Evolutionary conservation across 495 filamentous ascomycete species (phyloP), one percentile per base, ranked within the genome.

Genomic region (Penicillium macrosclerotiorum): DNA sequence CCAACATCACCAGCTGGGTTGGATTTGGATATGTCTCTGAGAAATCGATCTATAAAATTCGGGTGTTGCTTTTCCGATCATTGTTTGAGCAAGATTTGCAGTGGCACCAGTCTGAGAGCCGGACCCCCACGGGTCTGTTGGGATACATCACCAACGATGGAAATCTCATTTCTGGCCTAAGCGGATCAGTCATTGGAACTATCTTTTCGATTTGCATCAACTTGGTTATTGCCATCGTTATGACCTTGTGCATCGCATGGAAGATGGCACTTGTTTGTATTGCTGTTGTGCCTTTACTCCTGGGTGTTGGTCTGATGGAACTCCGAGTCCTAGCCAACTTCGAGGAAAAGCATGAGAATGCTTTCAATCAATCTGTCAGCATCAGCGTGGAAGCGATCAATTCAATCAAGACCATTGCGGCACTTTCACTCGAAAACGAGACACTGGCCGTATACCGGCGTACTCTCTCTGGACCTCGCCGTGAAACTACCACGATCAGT

Each of bases 261-360:
- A 58, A 56, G 33, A 71, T 67, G 19, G 65, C 63, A 11, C 46
- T 67, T 13, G 54, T 68, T 37, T 62, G 65, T 54, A 47, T 73
- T n/a, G 41, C 64, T 41, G 26, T 63, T 57, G 50, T 75, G 32
- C 65, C 73, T 33, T 48, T 71, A 19, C 56, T 71, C 1, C 59
- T 79, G 0, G 57, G 57, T 4, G 63, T 63, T 22, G 62, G 70
- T 1, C 64, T 79, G 35, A 71, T 84, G 72, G 63, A 75, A 32
- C 63, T 81, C 23, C 58, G 58, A 23, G 61, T 76, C 1, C 62
- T 76, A 27, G 65, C 69, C 8, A 68, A 74, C 23, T 80, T 82
- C 36, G 76, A 84, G 45, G 70, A 80, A 29, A 70, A 76, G 8
- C 82, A 85, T 37, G 72, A 77, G 38, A 63, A 69, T 33, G 71